Base-by-base conservation (phyloP, 1,284 basidiomycete species). In the Fomitopsis schrenkii region DNA sequence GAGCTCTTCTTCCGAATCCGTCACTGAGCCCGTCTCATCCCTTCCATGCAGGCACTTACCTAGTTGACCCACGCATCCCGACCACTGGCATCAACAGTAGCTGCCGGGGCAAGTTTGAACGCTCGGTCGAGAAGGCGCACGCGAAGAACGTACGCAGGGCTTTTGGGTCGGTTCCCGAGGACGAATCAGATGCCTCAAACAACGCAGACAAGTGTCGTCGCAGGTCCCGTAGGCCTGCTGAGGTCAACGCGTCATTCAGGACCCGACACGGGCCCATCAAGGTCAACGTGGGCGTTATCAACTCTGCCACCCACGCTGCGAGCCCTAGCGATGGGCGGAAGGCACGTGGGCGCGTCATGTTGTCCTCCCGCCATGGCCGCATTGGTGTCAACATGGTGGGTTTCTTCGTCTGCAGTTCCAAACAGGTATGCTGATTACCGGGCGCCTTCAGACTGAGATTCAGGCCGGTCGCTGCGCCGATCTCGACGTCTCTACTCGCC, bases 241-340 rank as follows among this genome's bases (percentile, higher is more conserved):
- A 57, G 12, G 45, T 56, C 7, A 60, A 60, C 54, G 59, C 59
- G 5, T 42, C 53, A 5, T 60, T 60, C 54, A 19, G 52, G 22
- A 60, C 59, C 2, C 53, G 59, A 3, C 30, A 48, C 14, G 50
- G 59, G 12, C 14, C 26, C 19, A 50, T 60, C 33, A 56, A 44
- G 4, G 28, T 60, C 8, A 42, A 60, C 22, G 22, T 60, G 10
- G 54, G 40, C 9, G 36, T 60, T 14, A 40, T 41, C 42, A 54
- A 46, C 33, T 35, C 56, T n/a, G 28, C 22, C 17, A 12, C 44
- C n/a, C 12, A 12, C 5, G 53, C 35, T 4, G 41, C 17, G 14
- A n/a, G 17, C 36, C 14, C 53, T 42, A 26, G 12, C 15, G 15
- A 46, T 26, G 22, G 28, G 5, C 33, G 46, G 10, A 48, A 56